Base-by-base conservation (phyloP, 441 rosid genomes). In the Gossypium davidsonii region DNA sequence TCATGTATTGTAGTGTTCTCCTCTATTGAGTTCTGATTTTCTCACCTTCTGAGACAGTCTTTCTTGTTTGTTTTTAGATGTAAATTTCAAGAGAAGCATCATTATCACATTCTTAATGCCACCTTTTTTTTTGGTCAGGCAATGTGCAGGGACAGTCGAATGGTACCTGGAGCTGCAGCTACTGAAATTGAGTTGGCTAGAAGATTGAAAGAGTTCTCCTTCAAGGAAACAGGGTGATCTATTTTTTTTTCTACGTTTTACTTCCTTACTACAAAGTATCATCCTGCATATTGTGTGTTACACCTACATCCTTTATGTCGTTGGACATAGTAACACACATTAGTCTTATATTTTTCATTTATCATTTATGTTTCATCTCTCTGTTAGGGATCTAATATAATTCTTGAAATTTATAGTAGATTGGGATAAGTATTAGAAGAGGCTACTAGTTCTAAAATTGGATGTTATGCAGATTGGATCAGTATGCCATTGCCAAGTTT, bases 171-270 rank as follows among this genome's bases (percentile, higher is more conserved):
- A 78, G 99, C 96, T 78, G 96, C 98, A 58, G 99, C 98, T 73
- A 90, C 98, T n/a, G 99, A 96, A 80, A 94, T 94, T 56, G 99
- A 96, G 81, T 81, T 96, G 80, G 98, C 98, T 78, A 91, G 90
- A 81, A 91, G 94, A 83, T 79, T 96, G 79, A 94, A 91, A 85
- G 99, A 96, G 73, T 92, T 85, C 67, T 92, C 98, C 75, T 87
- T 86, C 71, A 92, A 87, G 80, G 99, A 96, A 83, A 96, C 97
- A 2, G 99, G 99, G 99, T 94, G 77, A 83, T 21, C 17, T 53
- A 7, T 3, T 17, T 39, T 62, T 49, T 51, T 28, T 28, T 66
- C n/a, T 58, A 12, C 46, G 4, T 72, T 62, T 74, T 60, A 10
- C 26, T 52, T 15, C 51, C 10, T 20, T 57, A 14, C 46, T 39